These are phyloP conservation scores for Lactarius tabidus DNA, from an alignment of 768 basidiomycete species.

Conservation along the genomic window DNA sequence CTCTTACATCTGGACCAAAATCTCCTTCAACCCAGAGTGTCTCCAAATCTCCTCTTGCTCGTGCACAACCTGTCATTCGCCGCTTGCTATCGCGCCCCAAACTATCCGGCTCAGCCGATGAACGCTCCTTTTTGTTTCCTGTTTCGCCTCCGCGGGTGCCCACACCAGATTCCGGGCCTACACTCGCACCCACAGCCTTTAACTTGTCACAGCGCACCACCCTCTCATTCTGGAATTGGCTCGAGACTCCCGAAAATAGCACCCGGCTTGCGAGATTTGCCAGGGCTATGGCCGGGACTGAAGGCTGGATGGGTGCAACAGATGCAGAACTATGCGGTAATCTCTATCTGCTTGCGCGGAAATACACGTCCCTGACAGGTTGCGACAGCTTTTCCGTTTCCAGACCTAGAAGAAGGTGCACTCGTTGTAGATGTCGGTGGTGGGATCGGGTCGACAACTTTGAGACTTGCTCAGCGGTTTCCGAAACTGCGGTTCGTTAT, in stretches of 20 bases:
- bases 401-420: constrained; percentile 44
- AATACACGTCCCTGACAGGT: constrained; percentile 9
- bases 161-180: constrained; percentile 32
- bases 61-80: constrained; percentile 21
- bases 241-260: constrained; percentile 52
- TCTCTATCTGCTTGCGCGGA: not conserved
- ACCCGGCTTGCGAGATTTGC: constrained; percentile 62
- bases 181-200: constrained; percentile 51
- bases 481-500: constrained; percentile 48
- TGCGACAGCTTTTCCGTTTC: constrained; percentile 55
- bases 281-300: constrained; percentile 70
- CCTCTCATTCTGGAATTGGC: constrained; percentile 62
- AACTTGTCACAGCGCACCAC: constrained; percentile 61
- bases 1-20: constrained; percentile 3
- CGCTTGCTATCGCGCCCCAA: constrained; percentile 24
- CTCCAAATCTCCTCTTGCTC: constrained; percentile 19
- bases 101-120: constrained; percentile 14
- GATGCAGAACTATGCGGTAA: constrained; percentile 31
- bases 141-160: constrained; percentile 6
- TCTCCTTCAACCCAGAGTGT: constrained; percentile 6
- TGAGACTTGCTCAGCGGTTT: constrained; percentile 42
- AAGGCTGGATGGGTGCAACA: constrained; percentile 60
- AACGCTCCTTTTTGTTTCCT: constrained; percentile 1
- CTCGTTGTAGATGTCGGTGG: constrained; percentile 67
- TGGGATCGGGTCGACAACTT: constrained; percentile 54